A percentile compares a stretch with the other conserved stretches of the same genome.
These are phyloP conservation scores for Globisporangium okanoganense DNA, from an alignment of 352 stramenopile genomes.

Conservation along the genomic window DNA sequence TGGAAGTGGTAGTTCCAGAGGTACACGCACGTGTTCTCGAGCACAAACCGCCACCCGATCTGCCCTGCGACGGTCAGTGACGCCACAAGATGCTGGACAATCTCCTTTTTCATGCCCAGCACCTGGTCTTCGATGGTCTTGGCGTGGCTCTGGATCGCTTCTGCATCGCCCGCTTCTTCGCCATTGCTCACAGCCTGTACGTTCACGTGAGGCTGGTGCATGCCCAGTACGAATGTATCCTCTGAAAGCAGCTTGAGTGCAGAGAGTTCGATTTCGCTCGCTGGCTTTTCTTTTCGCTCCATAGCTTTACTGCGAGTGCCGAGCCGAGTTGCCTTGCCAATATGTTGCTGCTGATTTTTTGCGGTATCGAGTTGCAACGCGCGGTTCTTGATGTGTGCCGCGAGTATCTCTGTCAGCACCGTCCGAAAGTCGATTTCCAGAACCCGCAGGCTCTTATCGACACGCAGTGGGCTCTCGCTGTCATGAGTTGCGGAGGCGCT, in stretches of 20 bases:
- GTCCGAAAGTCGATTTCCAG: constrained; percentile 53
- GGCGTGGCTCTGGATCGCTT: constrained; percentile 2
- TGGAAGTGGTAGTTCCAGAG: constrained; percentile 93
- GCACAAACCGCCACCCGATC: constrained; percentile 54
- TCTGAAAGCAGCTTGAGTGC: constrained; percentile 19
- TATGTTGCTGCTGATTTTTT: constrained; percentile 5
- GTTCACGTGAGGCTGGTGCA: constrained; percentile 13
- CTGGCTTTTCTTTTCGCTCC: not conserved
- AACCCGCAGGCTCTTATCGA: constrained; percentile 48
- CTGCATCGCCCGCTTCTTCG: not conserved
- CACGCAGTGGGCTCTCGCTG: constrained; percentile 9
- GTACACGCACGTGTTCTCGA: constrained; percentile 84
- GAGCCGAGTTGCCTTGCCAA: not conserved
- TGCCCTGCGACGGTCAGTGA: constrained; percentile 30
- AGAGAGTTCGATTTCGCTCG: constrained; percentile 17
- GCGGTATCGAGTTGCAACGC: constrained; percentile 13
- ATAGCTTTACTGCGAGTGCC: not conserved
- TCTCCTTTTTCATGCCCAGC: constrained; percentile 36
- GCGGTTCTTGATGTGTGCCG: constrained; percentile 31
- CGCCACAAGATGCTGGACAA: constrained; percentile 35
- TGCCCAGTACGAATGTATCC: constrained; percentile 33
- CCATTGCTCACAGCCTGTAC: not conserved
- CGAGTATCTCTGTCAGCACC: constrained; percentile 45
- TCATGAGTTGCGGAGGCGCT: constrained; percentile 7
- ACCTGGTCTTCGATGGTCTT: constrained; percentile 19